Conservation (phyloP, 441 rosid species). For the Kokia cookei region DNA sequence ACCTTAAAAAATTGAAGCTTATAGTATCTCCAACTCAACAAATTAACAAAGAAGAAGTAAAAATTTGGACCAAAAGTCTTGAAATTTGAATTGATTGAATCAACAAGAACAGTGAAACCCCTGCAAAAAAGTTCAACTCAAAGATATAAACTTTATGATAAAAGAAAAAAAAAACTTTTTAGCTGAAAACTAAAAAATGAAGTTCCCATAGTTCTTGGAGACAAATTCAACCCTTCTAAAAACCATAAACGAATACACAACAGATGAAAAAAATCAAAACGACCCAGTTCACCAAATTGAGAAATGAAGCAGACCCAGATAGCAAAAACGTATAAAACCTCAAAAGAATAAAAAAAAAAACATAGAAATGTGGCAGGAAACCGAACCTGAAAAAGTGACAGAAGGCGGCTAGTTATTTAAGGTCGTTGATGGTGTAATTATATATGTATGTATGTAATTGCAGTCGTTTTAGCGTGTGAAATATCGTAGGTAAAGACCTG, state of each 20-base stretch:
- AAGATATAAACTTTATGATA: not conserved
- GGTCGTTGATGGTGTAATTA: not conserved
- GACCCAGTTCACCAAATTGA: constrained; percentile 14
- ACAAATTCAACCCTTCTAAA: constrained; percentile 7
- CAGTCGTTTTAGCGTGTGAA: not conserved
- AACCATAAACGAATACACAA: not conserved
- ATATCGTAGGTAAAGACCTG: not conserved
- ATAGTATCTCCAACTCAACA: constrained; percentile 5
- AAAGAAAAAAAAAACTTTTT: not conserved
- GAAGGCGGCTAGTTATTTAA: not conserved
- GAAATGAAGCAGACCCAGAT: constrained; percentile 13
- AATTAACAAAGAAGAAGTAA: not conserved
- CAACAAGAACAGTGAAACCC: not conserved
- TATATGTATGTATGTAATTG: not conserved
- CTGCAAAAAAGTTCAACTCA: constrained; percentile 1
- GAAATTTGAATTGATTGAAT: no score
- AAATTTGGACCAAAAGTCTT: no score
- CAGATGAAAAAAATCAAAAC: constrained; percentile 4
- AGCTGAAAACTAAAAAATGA: not conserved
- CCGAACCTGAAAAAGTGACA: constrained; percentile 1
- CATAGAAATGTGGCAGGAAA: not conserved
- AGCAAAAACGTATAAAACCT: constrained; percentile 8
- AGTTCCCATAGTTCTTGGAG: not conserved
- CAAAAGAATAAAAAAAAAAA: not conserved
- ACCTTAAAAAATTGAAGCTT: not conserved